These are phyloP conservation scores for Citrus cavaleriei DNA, from an alignment of 345 rosid genomes.

Conservation along the genomic window DNA sequence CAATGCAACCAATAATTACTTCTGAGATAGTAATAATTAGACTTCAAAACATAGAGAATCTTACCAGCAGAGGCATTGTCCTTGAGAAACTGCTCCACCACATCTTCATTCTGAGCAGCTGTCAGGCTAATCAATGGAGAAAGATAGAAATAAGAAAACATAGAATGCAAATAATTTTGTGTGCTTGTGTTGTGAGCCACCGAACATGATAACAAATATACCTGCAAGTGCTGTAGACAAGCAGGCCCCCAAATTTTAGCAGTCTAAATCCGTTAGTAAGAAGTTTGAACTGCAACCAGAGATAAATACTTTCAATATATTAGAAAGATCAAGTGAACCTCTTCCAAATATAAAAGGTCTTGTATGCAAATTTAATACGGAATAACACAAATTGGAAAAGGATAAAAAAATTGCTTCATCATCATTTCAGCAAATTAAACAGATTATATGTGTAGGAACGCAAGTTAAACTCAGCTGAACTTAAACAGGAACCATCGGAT, in stretches of 20 bases:
- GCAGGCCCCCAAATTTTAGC: slow-evolving; percentile 74
- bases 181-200: background rate
- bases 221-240: slow-evolving; percentile 98
- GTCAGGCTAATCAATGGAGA: slow-evolving; percentile 58
- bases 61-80: slow-evolving; percentile 71
- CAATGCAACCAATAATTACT: too few relatives aligned
- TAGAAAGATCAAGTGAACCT: background rate
- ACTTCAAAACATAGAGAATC: slow-evolving; percentile 3
- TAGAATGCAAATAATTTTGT: background rate
- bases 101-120: slow-evolving; percentile 86
- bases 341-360: background rate
- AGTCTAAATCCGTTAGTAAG: slow-evolving; percentile 77
- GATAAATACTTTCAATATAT: background rate
- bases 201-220: slow-evolving; percentile 10
- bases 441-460: background rate
- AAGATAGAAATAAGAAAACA: background rate
- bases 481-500: background rate
- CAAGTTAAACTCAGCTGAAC: background rate
- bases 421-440: too few relatives aligned
- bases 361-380: background rate
- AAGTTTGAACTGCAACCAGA: slow-evolving; percentile 62
- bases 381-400: background rate
- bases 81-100: slow-evolving; percentile 64
- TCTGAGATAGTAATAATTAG: background rate
- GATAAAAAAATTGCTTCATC: background rate